Base-by-base conservation (phyloP, 768 basidiomycete genomes). In the Tulasnella sp. region DNA sequence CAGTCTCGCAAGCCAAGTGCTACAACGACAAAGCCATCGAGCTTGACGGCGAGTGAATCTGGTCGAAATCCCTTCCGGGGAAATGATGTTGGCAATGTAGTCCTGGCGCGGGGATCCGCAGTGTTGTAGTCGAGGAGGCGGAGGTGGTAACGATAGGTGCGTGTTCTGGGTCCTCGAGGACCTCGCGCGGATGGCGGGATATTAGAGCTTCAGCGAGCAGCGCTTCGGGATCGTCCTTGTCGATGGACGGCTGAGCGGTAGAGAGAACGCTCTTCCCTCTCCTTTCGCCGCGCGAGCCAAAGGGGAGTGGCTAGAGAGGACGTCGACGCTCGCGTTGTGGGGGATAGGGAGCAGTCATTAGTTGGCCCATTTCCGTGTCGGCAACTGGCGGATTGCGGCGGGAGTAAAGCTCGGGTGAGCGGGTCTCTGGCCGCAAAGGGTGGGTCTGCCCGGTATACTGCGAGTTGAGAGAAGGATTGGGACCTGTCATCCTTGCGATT, bases 1-100 rank as follows among this genome's bases (percentile, higher is more conserved):
- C 97, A 98, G 84, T 97, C 96, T 44, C 97, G 92, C n/a, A 98
- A 87, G 2, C 94, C 96, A 78, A 97, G 92, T 5, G 96, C 96
- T 7, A 97, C 88, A 22, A 97, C 88, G 31, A 96, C 87, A 91
- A 9, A 87, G 37, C 37, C 88, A 0, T 89, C 88, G 24, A 91
- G 88, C 41, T 42, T 76, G n/a, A 94, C 85, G 12, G 6, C 37
- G 37, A 37, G 37, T 37, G 37, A 37, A 37, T 37, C 37, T 37
- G 37, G 37, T 6, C 37, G 37, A 37, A 96, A 37, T 37, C 37
- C 89, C 85, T 96, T 96, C 81, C 77, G 72, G n/a, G 81, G 22
- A 37, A 6, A 37, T 2, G 80, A 76, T 7, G 76, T 77, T 12
- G 73, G 74, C 22, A 82, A 83, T 18, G 80, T 31, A 24, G 72